Percentiles rank a stretch among this genome's conserved stretches.
Conservation (phyloP, 2,329 filamentous ascomycete genomes). For the Phyllosticta citribraziliensis region DNA sequence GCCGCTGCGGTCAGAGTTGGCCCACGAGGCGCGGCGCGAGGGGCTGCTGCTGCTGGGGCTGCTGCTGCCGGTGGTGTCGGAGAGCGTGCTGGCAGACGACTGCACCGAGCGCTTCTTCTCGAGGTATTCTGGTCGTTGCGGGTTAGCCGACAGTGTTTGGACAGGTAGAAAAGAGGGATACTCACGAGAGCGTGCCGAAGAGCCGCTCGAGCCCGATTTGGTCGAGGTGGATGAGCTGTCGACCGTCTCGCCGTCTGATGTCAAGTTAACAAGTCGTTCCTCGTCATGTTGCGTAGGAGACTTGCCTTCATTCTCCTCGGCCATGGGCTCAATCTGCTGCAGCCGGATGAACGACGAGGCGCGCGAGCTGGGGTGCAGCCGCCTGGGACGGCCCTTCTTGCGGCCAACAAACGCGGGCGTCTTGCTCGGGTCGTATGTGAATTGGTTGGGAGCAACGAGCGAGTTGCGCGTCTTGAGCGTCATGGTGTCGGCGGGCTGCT, state of each 20-base stretch:
- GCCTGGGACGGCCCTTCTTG: not conserved
- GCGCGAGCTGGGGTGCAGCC: not conserved
- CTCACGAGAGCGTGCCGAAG: slow-evolving; percentile 1
- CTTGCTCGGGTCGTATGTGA: slow-evolving; percentile 7
- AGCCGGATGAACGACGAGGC: slow-evolving; percentile 2
- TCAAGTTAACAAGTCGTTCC: not conserved
- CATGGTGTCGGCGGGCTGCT: not conserved
- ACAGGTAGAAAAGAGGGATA: not conserved
- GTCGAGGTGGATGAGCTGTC: slow-evolving; percentile 6
- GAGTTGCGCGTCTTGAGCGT: not conserved
- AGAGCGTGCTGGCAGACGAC: not conserved
- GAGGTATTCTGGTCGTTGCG: slow-evolving; percentile 1
- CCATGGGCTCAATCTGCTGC: slow-evolving; percentile 4
- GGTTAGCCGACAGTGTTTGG: not conserved
- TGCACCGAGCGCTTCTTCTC: not conserved
- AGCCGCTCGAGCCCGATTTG: not conserved
- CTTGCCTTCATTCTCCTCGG: slow-evolving; percentile 3
- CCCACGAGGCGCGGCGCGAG: not conserved
- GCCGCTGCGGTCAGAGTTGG: slow-evolving; percentile 5
- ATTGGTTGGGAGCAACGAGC: not conserved
- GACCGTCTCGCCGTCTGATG: not conserved
- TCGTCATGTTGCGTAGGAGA: not conserved
- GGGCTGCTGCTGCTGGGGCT: not conserved
- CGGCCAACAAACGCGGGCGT: not conserved
- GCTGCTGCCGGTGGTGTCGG: not conserved